These are phyloP conservation scores for Spergularia bocconei DNA, from an alignment of 148 eudicot genomes.

Conservation along the genomic window DNA sequence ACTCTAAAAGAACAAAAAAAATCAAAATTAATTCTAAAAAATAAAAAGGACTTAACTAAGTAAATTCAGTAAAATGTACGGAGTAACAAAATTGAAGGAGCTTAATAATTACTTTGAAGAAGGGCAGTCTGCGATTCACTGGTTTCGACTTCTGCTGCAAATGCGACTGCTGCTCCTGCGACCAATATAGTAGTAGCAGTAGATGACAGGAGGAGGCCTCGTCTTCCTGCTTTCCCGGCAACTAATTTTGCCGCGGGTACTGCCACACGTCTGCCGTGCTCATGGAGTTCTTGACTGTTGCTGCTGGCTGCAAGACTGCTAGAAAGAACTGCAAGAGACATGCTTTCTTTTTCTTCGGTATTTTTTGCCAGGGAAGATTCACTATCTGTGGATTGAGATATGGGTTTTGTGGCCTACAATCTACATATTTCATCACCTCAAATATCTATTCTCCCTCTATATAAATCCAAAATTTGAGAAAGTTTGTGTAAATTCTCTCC, in stretches of 20 bases:
- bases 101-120: constrained; percentile 53
- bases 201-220: constrained; percentile 26
- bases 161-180: constrained; percentile 7
- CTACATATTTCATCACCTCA: constrained; percentile 5
- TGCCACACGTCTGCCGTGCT: not conserved
- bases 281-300: constrained; percentile 16
- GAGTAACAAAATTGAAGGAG: not conserved
- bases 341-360: not conserved
- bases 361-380: too few species aligned
- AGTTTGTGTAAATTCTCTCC: not conserved
- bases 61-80: not conserved
- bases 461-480: not conserved
- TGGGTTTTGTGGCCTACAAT: constrained; percentile 21
- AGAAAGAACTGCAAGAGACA: constrained; percentile 19
- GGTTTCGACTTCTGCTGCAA: constrained; percentile 36
- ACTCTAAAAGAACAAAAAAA: constrained; percentile 40
- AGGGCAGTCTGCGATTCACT: constrained; percentile 63
- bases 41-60: not conserved
- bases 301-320: constrained; percentile 18
- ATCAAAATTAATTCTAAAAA: not conserved
- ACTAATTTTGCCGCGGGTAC: not conserved
- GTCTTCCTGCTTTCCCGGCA: constrained; percentile 10
- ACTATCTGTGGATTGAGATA: constrained; percentile 18
- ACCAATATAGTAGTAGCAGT: constrained; percentile 21
- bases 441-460: constrained; percentile 5